Evolutionary conservation across 2,329 filamentous ascomycete species (phyloP).

Genomic region (Coniochaeta sp.): DNA sequence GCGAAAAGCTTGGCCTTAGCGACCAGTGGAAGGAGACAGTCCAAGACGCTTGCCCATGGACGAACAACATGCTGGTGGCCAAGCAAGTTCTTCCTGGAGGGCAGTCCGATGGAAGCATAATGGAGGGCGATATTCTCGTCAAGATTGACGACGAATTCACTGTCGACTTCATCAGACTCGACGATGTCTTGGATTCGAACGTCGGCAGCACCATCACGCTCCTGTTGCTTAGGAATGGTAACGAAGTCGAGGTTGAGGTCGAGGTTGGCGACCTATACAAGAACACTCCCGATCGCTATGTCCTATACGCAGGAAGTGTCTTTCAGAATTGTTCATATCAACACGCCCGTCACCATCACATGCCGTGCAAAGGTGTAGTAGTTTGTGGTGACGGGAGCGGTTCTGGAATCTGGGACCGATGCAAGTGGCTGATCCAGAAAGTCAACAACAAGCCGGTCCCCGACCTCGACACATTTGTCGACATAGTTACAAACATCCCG

Average conservation of each 20-base stretch:
- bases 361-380: no score
- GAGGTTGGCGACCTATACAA: constrained; percentile 82
- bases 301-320: no score
- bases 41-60: constrained; percentile 75
- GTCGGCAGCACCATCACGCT: constrained; percentile 74
- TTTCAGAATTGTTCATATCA: no score
- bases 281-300: constrained; percentile 93
- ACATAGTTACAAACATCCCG: no score
- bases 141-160: constrained; percentile 90
- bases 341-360: no score
- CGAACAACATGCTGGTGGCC: constrained; percentile 94
- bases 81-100: constrained; percentile 91
- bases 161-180: constrained; percentile 85
- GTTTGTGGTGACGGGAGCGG: no score
- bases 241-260: constrained; percentile 79
- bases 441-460: no score
- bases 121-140: constrained; percentile 89
- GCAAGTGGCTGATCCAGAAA: no score
- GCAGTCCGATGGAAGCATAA: constrained; percentile 76
- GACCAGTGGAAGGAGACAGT: constrained; percentile 81
- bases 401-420: no score
- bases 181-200: constrained; percentile 83
- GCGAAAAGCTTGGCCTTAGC: constrained; percentile 76
- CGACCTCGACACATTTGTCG: no score
- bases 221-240: constrained; percentile 78